Evolutionary conservation across 1,284 basidiomycete species (phyloP).

Genomic region (Cutaneotrichosporon dermatis): DNA sequence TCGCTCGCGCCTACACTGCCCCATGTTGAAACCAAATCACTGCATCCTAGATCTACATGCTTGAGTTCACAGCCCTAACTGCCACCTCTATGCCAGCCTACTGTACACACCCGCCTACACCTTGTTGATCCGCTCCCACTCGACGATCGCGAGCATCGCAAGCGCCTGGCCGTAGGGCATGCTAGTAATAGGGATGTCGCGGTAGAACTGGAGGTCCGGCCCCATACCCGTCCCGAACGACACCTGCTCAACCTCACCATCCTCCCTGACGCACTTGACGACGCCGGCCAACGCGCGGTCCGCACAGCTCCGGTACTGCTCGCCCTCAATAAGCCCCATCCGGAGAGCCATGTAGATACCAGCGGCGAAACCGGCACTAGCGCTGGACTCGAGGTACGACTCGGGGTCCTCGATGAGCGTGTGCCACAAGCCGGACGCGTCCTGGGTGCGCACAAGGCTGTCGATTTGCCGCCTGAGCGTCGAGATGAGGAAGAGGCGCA

Average conservation of each 20-base stretch:
- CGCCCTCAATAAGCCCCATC: constrained; percentile 45
- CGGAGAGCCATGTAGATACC: constrained; percentile 60
- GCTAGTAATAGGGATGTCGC: constrained; percentile 57
- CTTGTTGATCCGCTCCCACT: constrained; percentile 37
- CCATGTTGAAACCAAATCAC: no score
- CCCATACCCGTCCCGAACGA: constrained; percentile 62
- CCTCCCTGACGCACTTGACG: constrained; percentile 55
- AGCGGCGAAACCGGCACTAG: constrained; percentile 61
- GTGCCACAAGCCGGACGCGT: constrained; percentile 59
- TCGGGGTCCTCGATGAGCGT: constrained; percentile 59
- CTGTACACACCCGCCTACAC: background rate
- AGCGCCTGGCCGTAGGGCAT: constrained; percentile 65
- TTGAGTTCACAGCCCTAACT: no score
- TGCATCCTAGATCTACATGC: no score
- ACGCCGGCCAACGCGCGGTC: constrained; percentile 56
- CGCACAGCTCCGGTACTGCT: constrained; percentile 52
- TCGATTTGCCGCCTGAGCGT: constrained; percentile 57
- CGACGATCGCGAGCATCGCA: constrained; percentile 50
- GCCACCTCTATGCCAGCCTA: background rate
- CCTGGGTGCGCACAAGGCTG: constrained; percentile 55
- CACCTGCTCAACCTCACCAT: constrained; percentile 57
- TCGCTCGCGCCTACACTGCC: no score
- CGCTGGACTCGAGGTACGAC: constrained; percentile 59
- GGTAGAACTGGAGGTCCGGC: constrained; percentile 57
- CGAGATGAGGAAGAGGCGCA: constrained; percentile 53